These are phyloP conservation scores for Pseudisothecium myosuroides DNA, from an alignment of 225 moss, liverwort and hornwort species.

Conservation along the genomic window DNA sequence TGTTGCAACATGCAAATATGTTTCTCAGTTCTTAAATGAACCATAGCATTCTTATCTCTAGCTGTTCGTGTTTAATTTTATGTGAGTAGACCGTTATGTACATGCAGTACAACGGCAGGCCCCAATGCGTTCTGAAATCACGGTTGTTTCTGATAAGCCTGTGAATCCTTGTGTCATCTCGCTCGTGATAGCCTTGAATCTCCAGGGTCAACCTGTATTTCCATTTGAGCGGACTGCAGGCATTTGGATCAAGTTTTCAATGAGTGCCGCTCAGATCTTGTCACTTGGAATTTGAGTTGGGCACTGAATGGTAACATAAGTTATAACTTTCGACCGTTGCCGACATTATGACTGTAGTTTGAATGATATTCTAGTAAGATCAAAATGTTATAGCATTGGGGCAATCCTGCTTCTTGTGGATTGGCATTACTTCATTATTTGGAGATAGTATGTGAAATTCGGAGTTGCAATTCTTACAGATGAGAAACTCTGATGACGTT, in stretches of 20 bases:
- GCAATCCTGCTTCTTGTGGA: neutral
- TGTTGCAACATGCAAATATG: neutral
- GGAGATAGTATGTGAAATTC: neutral
- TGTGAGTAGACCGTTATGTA: neutral
- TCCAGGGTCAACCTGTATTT: conserved; percentile 66
- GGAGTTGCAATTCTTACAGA: neutral
- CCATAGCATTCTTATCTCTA: too few relatives aligned
- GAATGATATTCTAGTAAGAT: neutral
- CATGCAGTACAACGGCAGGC: too few relatives aligned
- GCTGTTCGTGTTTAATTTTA: neutral
- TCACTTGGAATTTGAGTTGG: neutral
- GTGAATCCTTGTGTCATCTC: neutral
- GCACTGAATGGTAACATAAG: neutral
- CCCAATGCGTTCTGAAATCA: neutral
- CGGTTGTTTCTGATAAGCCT: neutral
- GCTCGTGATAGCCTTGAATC: neutral
- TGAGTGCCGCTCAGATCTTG: neutral
- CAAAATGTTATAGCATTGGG: neutral
- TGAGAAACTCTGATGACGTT: neutral
- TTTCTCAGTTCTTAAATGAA: neutral
- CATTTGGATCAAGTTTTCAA: conserved; percentile 1
- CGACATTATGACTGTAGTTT: neutral
- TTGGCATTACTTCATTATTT: neutral
- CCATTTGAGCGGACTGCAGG: conserved; percentile 33
- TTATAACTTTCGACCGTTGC: neutral